These are phyloP conservation scores for Rutidosis leptorrhynchoides DNA, from an alignment of 129 eudicot genomes.

Conservation along the genomic window DNA sequence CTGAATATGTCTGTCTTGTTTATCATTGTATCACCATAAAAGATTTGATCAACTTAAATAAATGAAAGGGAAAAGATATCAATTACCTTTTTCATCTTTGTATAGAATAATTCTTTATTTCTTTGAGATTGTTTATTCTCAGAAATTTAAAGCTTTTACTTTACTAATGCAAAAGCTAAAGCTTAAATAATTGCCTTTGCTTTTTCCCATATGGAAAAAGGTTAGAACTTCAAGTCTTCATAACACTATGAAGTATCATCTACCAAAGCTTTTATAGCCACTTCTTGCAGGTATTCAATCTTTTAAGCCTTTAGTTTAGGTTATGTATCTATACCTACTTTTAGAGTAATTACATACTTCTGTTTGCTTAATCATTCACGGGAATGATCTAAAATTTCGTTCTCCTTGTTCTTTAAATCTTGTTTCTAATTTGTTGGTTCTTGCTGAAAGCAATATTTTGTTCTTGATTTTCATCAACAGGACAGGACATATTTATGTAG, in stretches of 20 bases:
- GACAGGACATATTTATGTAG: constrained; percentile 16
- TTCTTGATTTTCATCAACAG: background rate
- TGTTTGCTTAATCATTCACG: background rate
- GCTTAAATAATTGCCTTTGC: constrained; percentile 42
- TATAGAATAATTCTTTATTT: constrained; percentile 31
- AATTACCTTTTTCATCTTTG: constrained; percentile 29
- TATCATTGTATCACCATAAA: constrained; percentile 5
- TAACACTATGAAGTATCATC: constrained; percentile 6
- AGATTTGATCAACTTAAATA: constrained; percentile 14
- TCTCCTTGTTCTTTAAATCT: background rate
- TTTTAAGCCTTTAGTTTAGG: background rate
- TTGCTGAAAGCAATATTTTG: background rate
- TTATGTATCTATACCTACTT: background rate
- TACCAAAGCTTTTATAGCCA: constrained; percentile 25
- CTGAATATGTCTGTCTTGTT: constrained; percentile 26
- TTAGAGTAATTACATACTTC: background rate
- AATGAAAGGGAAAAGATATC: constrained; percentile 20
- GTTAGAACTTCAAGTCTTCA: constrained; percentile 15
- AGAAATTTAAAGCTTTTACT: constrained; percentile 32
- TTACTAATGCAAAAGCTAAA: constrained; percentile 39
- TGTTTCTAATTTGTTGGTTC: background rate
- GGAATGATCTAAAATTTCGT: background rate
- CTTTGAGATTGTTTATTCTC: constrained; percentile 30
- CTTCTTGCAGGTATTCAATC: constrained; percentile 31
- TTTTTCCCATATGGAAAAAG: constrained; percentile 33